Evolutionary conservation across 2,329 filamentous ascomycete genomes (phyloP).

Genomic region (Erysiphe pisi): DNA sequence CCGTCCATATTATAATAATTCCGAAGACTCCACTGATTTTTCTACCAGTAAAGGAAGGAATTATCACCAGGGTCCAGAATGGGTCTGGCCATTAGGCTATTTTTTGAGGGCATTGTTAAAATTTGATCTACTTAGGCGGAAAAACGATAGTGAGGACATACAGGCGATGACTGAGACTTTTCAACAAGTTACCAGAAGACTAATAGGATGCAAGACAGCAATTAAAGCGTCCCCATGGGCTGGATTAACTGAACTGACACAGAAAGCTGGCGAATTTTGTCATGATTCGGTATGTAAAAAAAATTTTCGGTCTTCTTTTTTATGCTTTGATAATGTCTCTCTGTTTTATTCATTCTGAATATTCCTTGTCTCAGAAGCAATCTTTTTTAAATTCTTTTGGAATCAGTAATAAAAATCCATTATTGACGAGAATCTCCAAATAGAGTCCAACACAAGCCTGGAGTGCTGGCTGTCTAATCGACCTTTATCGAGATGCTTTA

Average conservation of each 20-base stretch:
- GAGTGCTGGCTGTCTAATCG: constrained; percentile 89
- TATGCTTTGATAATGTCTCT: not conserved
- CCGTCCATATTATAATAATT: constrained; percentile 87
- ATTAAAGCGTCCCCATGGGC: constrained; percentile 76
- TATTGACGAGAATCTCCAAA: not conserved
- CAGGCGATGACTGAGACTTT: constrained; percentile 59
- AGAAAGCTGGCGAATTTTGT: constrained; percentile 76
- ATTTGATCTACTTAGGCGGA: constrained; percentile 70
- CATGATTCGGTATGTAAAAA: constrained; percentile 68
- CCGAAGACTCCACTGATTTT: constrained; percentile 84
- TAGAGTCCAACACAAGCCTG: constrained; percentile 91
- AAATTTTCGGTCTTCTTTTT: not conserved
- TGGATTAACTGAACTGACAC: constrained; percentile 82
- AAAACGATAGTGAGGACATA: constrained; percentile 50
- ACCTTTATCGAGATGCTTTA: constrained; percentile 81
- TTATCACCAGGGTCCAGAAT: constrained; percentile 97
- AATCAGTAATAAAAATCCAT: not conserved
- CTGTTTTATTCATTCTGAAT: constrained; percentile 28
- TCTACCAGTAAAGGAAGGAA: constrained; percentile 88
- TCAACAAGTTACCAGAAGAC: constrained; percentile 79
- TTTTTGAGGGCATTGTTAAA: constrained; percentile 84
- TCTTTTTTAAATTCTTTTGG: not conserved
- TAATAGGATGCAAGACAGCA: constrained; percentile 74
- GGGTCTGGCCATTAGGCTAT: constrained; percentile 95
- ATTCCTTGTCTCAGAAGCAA: not conserved